phyloP scores from a whole-genome alignment of 2,329 filamentous ascomycete species.

The Ilyonectria robusta region DNA sequence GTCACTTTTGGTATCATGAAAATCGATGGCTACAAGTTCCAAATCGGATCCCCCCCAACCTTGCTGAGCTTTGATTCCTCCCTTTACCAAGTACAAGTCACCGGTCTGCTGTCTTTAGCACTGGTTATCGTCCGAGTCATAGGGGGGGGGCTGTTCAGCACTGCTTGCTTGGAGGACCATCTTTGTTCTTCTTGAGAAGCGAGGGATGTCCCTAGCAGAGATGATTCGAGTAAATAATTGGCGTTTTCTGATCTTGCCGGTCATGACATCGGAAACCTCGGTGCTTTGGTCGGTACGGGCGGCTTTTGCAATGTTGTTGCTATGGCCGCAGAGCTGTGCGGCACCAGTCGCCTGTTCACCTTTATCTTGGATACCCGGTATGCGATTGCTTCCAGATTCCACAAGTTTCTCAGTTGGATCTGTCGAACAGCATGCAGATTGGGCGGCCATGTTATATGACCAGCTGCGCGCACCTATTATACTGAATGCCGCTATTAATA shows the following conservation, averaged over 20 bases:
- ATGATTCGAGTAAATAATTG: conserved; percentile 5
- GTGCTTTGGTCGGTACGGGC: conserved; percentile 14
- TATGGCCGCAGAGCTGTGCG: conserved; percentile 13
- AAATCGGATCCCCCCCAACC: conserved; percentile 3
- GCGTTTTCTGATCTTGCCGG: conserved; percentile 1
- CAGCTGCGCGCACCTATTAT: background rate
- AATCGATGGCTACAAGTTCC: conserved; percentile 13
- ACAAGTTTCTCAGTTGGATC: background rate
- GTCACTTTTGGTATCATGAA: background rate
- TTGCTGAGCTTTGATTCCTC: background rate
- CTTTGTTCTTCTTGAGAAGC: conserved; percentile 16
- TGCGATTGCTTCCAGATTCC: background rate
- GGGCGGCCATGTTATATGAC: background rate
- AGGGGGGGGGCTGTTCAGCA: conserved; percentile 1
- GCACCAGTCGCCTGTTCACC: conserved; percentile 7
- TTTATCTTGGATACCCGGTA: conserved; percentile 12
- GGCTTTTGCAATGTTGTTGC: background rate
- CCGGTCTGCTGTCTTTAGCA: conserved; percentile 12
- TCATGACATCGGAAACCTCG: background rate
- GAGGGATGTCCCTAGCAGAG: conserved; percentile 9
- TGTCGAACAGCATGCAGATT: background rate
- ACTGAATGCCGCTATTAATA: background rate
- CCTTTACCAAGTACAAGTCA: conserved; percentile 11
- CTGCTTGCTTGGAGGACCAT: conserved; percentile 10
- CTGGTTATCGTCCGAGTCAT: conserved; percentile 12